These are phyloP conservation scores for Chalciporus sp. DNA, from an alignment of 1,284 basidiomycete genomes.

Conservation along the genomic window DNA sequence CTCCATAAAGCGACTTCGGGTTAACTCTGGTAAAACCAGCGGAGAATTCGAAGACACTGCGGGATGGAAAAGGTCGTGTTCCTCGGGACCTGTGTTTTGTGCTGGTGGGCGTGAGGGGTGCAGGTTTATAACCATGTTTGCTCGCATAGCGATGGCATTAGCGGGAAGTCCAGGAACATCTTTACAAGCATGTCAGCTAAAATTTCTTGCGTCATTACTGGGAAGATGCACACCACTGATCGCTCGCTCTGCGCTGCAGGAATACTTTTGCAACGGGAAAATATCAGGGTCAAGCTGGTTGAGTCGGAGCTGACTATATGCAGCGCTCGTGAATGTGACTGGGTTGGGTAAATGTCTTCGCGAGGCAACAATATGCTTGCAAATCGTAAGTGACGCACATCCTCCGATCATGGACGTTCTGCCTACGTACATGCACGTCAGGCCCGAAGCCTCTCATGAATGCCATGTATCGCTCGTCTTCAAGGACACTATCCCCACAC, in stretches of 20 bases:
- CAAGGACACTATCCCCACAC: conserved; percentile 66
- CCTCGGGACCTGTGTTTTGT: conserved; percentile 34
- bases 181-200: conserved; percentile 24
- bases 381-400: conserved; percentile 1
- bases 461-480: conserved; percentile 65
- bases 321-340: conserved; percentile 75
- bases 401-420: not conserved
- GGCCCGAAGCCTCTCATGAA: conserved; percentile 73
- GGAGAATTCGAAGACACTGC: conserved; percentile 34
- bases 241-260: conserved; percentile 40
- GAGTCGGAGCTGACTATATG: conserved; percentile 72
- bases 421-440: conserved; percentile 54
- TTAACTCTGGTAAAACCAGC: conserved; percentile 38
- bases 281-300: conserved; percentile 72
- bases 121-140: conserved; percentile 39
- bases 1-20: conserved; percentile 39
- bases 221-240: conserved; percentile 44
- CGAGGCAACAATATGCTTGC: conserved; percentile 71
- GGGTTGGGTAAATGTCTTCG: conserved; percentile 62
- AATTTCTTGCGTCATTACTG: not conserved
- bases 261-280: conserved; percentile 72
- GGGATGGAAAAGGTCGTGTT: conserved; percentile 53
- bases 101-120: conserved; percentile 50
- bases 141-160: conserved; percentile 43
- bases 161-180: conserved; percentile 52